Base-by-base conservation (phyloP, 2,329 filamentous ascomycete species). In the Diaporthe sp. region DNA sequence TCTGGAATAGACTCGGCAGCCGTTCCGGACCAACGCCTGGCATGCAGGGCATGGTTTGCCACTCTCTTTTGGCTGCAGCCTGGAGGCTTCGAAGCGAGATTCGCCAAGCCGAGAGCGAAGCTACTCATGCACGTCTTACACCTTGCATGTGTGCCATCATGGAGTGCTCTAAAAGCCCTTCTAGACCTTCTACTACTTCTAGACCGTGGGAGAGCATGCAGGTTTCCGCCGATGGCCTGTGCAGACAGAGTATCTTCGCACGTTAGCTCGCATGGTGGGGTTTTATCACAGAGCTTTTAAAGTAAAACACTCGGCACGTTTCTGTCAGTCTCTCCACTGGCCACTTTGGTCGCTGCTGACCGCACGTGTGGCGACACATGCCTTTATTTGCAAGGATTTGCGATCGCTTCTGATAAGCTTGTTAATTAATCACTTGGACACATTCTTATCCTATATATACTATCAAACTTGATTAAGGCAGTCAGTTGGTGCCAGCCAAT, bases 71-170 rank as follows among this genome's bases (percentile, higher is more conserved):
- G 42, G 61, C 61, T 65, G 61, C 61, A 65, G 61, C 61, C 61
- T 65, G 61, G 42, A 65, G 61, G 25, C 39, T 28, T 28, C 42
- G 25, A 65, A 49, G 61, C 61, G 61, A 65, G 42, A 49, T 65
- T 65, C n/a, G 61, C 61, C 61, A 65, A 65, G 61, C 9, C 61
- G 25, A 31, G n/a, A 22, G 39, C 25, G 39, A 65, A 65, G 42
- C 60, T 65, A 65, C 17, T 65, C 61, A 65, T 65, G 61, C 61
- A 65, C 58, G 12, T 65, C 61, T 65, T 34, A 31, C 42, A 65
- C 61, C 61, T 34, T 65, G 51, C 55, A 57, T 57, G 25, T 65
- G 1, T 65, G 39, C 39, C 17, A 46, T 31, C 8, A 22, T 65
- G 42, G 15, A 17, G 3, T 12, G 22, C 1, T 34, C 46, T 65